Evolutionary conservation across 2,329 filamentous ascomycete genomes (phyloP).

Genomic region (Neofusicoccum sp.): DNA sequence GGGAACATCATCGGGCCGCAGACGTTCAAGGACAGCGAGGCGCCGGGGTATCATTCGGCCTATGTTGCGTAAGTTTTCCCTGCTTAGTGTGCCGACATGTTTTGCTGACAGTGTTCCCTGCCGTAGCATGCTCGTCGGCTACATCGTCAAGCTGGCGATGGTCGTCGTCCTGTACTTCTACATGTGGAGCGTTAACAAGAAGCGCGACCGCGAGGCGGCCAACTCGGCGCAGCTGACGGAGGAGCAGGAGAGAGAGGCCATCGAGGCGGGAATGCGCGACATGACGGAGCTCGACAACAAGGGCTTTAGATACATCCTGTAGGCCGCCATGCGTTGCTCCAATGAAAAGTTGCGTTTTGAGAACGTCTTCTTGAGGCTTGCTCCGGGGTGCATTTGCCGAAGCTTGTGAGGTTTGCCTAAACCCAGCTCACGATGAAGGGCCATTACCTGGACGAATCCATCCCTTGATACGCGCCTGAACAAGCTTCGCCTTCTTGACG

Average conservation of each 20-base stretch:
- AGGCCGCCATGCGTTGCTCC: neutral
- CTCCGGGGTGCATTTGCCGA: too few species aligned
- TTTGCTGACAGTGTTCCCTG: neutral
- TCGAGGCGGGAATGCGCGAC: constrained; percentile 57
- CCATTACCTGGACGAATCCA: too few species aligned
- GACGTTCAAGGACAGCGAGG: constrained; percentile 52
- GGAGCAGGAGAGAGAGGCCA: constrained; percentile 50
- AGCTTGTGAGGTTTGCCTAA: too few species aligned
- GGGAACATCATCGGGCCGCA: constrained; percentile 57
- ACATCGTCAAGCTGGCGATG: constrained; percentile 51
- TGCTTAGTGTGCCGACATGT: neutral
- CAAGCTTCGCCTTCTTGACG: too few species aligned
- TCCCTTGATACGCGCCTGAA: too few species aligned
- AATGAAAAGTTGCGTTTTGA: too few species aligned
- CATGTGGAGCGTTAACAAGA: constrained; percentile 56
- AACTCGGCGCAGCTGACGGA: constrained; percentile 26
- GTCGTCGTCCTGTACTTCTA: constrained; percentile 55
- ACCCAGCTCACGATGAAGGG: too few species aligned
- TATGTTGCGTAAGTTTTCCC: constrained; percentile 42
- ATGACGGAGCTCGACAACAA: constrained; percentile 57
- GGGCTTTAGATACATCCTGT: constrained; percentile 54
- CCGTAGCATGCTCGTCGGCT: constrained; percentile 55
- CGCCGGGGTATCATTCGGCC: constrained; percentile 50
- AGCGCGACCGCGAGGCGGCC: constrained; percentile 49
- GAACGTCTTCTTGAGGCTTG: too few species aligned